A percentile compares a stretch with the other conserved stretches of the same genome.
Evolutionary conservation across 176 grass and related monocot genomes (phyloP).

Genomic region (Zea mays): Zm-B73-REFERENCE-NAM-5.0 NC_050097.1:223067501-223068000

Average conservation of each 20-base stretch:
- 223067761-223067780: neutral
- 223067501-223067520: slow-evolving; percentile 49
- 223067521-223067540: slow-evolving; percentile 59
- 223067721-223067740: neutral
- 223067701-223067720: neutral
- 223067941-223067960: slow-evolving; percentile 50
- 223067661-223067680: slow-evolving; percentile 44
- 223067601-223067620: slow-evolving; percentile 51
- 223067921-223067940: neutral
- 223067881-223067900: slow-evolving; percentile 14
- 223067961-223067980: slow-evolving; percentile 55
- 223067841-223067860: slow-evolving; percentile 29
- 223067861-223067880: neutral
- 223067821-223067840: neutral
- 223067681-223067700: no score
- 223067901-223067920: no score
- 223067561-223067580: slow-evolving; percentile 65
- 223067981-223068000: slow-evolving; percentile 43
- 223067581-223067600: slow-evolving; percentile 65
- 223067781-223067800: neutral
- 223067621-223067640: slow-evolving; percentile 57
- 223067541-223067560: slow-evolving; percentile 73
- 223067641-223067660: slow-evolving; percentile 76
- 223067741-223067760: neutral
- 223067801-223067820: neutral